phyloP scores from a whole-genome alignment of 345 rosid genomes.

The Hypericum perforatum region DNA sequence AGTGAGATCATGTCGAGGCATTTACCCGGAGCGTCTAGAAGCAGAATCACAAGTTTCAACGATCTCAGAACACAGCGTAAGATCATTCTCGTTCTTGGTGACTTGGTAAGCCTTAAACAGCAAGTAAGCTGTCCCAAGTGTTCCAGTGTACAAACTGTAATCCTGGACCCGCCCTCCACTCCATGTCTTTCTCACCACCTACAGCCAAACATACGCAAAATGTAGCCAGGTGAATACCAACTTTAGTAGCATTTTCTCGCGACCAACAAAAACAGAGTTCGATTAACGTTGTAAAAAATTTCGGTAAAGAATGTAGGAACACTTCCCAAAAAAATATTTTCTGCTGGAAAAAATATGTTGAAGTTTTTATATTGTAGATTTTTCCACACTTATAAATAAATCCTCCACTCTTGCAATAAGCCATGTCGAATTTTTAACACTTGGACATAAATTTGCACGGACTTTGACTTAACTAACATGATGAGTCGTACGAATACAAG shows the following conservation, averaged over 20 bases:
- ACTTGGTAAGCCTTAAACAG: conserved; percentile 41
- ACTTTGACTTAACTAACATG: no score
- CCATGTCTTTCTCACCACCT: conserved; percentile 61
- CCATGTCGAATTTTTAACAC: no score
- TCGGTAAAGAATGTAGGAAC: no score
- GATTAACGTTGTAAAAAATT: no score
- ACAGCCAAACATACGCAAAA: conserved; percentile 5
- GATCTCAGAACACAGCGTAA: conserved; percentile 42
- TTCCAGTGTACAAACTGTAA: conserved; percentile 46
- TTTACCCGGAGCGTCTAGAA: conserved; percentile 40
- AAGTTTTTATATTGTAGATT: no score
- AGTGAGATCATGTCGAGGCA: background rate
- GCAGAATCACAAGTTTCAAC: conserved; percentile 58
- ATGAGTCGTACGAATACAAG: no score
- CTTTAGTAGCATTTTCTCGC: background rate
- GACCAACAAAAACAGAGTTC: background rate
- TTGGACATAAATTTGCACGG: no score
- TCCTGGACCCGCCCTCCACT: conserved; percentile 40
- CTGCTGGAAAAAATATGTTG: no score
- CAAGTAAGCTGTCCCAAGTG: conserved; percentile 55
- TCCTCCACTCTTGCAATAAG: no score
- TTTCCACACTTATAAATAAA: no score
- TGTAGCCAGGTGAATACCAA: background rate
- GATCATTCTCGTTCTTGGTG: conserved; percentile 40
- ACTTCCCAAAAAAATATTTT: no score